Evolutionary conservation across 306 rosid genomes (phyloP), one percentile per base, ranked within the genome.

Genomic region (Quercus aquifolioides): DNA sequence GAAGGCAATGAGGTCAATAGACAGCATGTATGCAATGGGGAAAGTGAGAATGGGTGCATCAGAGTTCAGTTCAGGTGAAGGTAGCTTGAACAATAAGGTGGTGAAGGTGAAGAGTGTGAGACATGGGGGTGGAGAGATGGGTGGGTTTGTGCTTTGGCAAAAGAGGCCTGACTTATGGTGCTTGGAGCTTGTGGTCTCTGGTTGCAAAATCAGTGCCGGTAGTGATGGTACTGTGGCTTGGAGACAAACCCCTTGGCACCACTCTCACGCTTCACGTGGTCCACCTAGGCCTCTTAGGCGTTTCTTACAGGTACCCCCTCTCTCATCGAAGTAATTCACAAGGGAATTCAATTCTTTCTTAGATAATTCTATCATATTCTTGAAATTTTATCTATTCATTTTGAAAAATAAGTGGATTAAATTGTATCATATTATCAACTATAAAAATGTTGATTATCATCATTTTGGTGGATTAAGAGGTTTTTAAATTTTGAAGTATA

Each of bases 171-270:
- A 92, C 73, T 71, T 91, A 4, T 94, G 98, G 98, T 94, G 97
- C 74, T 87, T 94, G 82, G 98, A 94, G 85, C 38, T 94, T 68
- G 88, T 94, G 76, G 79, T 94, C 26, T 80, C 91, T n/a, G 95
- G 98, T 0, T 87, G 88, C 87, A 94, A 94, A 71, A 92, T 94
- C 69, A 94, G 95, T 78, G 98, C 98, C 0, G 98, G 98, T 5
- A 92, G 97, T 81, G 97, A 94, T 65, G 97, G 97, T 0, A 94
- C 91, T 69, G 88, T 94, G 57, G 97, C 98, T 19, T 94, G 98
- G 98, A 88, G 98, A 55, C 98, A 92, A 73, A 94, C 98, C 43
- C 98, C 98, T 2, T 94, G 97, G 97, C 97, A 94, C 87, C 98
- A 94, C 71, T 92, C 98, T 52, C 98, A 94, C 70, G 98, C 98